Conservation (phyloP, 2,329 filamentous ascomycete genomes). For the Fusarium nematophilum region DNA sequence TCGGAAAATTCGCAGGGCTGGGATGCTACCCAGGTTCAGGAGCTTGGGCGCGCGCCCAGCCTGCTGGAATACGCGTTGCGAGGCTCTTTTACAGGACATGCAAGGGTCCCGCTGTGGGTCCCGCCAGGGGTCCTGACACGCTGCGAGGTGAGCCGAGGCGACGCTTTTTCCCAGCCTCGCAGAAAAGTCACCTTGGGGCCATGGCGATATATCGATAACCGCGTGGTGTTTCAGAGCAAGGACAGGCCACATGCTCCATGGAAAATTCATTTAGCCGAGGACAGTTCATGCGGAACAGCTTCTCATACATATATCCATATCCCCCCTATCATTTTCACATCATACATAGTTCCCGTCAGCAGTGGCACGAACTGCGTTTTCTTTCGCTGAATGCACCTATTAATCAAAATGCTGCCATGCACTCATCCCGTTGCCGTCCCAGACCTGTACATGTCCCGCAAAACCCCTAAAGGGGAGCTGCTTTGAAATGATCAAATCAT, state of each 20-base stretch:
- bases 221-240: constrained; percentile 14
- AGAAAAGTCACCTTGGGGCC: constrained; percentile 31
- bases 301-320: too few relatives aligned
- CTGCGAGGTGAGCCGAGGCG: constrained; percentile 7
- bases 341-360: not conserved
- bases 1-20: constrained; percentile 50
- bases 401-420: constrained; percentile 9
- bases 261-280: not conserved
- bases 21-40: too few relatives aligned
- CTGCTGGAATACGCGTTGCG: not conserved
- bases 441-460: not conserved
- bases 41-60: not conserved
- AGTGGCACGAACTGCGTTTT: not conserved
- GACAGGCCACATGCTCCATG: not conserved
- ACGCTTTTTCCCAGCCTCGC: constrained; percentile 32
- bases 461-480: not conserved
- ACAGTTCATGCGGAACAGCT: constrained; percentile 16
- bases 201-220: constrained; percentile 17
- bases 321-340: too few relatives aligned
- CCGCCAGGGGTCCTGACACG: constrained; percentile 31
- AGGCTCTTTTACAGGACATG: constrained; percentile 10
- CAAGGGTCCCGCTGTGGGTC: constrained; percentile 27
- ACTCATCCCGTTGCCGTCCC: not conserved
- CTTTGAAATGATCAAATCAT: not conserved
- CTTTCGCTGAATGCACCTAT: not conserved